Evolutionary conservation across 1,284 basidiomycete genomes (phyloP), one percentile per base, ranked within the genome.

Genomic region (Boletus mariae): DNA sequence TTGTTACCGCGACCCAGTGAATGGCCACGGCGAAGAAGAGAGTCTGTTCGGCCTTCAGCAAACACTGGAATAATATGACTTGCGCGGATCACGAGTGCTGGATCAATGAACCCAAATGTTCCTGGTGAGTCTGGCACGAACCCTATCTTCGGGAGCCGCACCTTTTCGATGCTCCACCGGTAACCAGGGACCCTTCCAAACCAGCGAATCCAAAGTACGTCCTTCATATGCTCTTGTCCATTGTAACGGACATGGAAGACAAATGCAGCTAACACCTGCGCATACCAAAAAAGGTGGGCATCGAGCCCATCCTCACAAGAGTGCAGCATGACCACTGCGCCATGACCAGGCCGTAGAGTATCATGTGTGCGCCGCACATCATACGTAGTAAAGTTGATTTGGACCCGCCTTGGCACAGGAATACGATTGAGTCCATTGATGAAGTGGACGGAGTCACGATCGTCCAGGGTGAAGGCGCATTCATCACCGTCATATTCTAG

Each of bases 351-450:
- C 25, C 67, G 68, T 25, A 72, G 55, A 1, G 56, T 60, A 50
- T 17, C 66, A 67, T 63, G 48, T 2, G 12, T 11, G 3, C 29
- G 38, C 8, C 20, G 38, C 1, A 48, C 25, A 7, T 48, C 47
- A 15, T 73, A 73, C 0, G 62, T 64, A 0, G 66, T 72, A 46
- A 67, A 71, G 35, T 70, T 63, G 41, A 73, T 42, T 2, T 59
- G 59, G 1, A 57, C 26, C 3, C 20, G 23, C 20, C 28, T 56
- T 3, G 44, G 37, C 2, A 26, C n/a, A 8, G 17, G 6, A 1
- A 57, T 29, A 0, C 13, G 20, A 40, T 52, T 56, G 23, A 57
- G 43, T 4, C 26, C 26, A n/a, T 56, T 26, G 15, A 53, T 4
- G 4, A 57, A 47, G 1, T 41, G 31, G 10, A 56, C 17, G 2